Percentiles rank a stretch among this genome's conserved stretches.
phyloP scores from a whole-genome alignment of 2,329 filamentous ascomycete genomes.

The Cryphonectria radicalis region DNA sequence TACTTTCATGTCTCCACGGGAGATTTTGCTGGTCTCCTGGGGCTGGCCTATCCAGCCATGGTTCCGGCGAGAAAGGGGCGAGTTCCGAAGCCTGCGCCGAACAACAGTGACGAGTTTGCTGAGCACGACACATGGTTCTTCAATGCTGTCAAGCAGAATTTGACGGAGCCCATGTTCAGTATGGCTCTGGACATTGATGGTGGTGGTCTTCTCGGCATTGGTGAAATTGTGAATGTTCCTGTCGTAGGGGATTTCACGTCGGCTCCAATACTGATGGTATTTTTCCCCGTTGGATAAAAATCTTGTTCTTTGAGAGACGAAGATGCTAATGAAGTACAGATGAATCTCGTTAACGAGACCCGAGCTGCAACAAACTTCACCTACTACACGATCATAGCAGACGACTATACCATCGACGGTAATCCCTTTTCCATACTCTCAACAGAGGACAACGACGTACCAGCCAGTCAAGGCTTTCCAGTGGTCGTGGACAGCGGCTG shows the following conservation, averaged over 20 bases:
- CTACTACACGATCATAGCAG: constrained; percentile 26
- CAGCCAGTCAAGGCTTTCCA: constrained; percentile 4
- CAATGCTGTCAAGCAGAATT: constrained; percentile 18
- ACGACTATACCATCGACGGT: constrained; percentile 24
- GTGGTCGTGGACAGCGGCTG: constrained; percentile 26
- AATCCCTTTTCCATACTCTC: background rate
- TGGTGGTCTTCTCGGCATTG: constrained; percentile 20
- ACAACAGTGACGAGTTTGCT: constrained; percentile 10
- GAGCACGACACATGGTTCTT: constrained; percentile 26
- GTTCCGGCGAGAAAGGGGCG: constrained; percentile 18
- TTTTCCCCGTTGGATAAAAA: background rate
- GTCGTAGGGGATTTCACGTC: constrained; percentile 13
- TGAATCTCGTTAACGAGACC: constrained; percentile 14
- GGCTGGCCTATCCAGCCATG: constrained; percentile 24
- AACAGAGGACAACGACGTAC: background rate
- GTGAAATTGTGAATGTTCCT: constrained; percentile 20
- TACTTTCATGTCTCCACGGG: constrained; percentile 12
- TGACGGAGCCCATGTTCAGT: constrained; percentile 23
- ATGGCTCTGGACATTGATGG: constrained; percentile 25
- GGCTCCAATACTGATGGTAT: constrained; percentile 23
- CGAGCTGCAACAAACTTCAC: constrained; percentile 18
- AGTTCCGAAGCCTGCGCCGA: background rate
- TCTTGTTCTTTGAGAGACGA: too few species aligned
- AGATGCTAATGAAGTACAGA: background rate
- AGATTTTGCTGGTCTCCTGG: constrained; percentile 25